Percentiles rank a stretch among this genome's conserved stretches.
Conservation (phyloP, 2,329 filamentous ascomycete species). For the Neonectria hederae region DNA sequence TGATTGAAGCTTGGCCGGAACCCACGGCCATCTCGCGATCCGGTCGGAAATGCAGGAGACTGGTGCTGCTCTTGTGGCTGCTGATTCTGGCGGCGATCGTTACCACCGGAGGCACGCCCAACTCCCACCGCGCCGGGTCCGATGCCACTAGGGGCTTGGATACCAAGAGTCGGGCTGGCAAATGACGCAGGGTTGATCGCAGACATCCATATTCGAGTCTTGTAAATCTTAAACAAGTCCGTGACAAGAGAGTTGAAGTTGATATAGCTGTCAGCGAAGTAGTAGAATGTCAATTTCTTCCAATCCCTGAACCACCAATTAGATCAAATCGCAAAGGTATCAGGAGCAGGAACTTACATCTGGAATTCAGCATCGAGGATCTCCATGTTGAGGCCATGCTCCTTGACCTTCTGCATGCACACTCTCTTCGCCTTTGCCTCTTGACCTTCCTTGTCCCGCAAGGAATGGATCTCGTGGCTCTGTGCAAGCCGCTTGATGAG, state of each 20-base stretch:
- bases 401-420: conserved; percentile 95
- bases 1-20: conserved; percentile 56
- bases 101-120: conserved; percentile 54
- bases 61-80: conserved; percentile 49
- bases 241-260: conserved; percentile 99
- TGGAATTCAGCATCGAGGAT: conserved; percentile 99
- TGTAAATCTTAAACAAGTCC: conserved; percentile 99
- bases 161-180: conserved; percentile 77
- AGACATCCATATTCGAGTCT: conserved; percentile 99
- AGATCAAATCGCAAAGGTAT: conserved; percentile 1
- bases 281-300: conserved; percentile 99
- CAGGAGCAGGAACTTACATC: conserved; percentile 72
- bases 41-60: conserved; percentile 48
- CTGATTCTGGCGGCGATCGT: conserved; percentile 61
- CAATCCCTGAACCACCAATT: conserved; percentile 75
- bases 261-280: conserved; percentile 97
- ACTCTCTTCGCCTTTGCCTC: conserved; percentile 97
- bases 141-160: conserved; percentile 74
- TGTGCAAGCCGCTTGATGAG: conserved; percentile 96
- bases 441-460: conserved; percentile 95
- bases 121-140: conserved; percentile 72
- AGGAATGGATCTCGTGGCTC: conserved; percentile 85
- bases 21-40: conserved; percentile 51
- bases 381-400: conserved; percentile 96
- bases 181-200: conserved; percentile 98